Base-by-base conservation (phyloP, 1,284 basidiomycete species). In the Sporisorium graminicola region DNA sequence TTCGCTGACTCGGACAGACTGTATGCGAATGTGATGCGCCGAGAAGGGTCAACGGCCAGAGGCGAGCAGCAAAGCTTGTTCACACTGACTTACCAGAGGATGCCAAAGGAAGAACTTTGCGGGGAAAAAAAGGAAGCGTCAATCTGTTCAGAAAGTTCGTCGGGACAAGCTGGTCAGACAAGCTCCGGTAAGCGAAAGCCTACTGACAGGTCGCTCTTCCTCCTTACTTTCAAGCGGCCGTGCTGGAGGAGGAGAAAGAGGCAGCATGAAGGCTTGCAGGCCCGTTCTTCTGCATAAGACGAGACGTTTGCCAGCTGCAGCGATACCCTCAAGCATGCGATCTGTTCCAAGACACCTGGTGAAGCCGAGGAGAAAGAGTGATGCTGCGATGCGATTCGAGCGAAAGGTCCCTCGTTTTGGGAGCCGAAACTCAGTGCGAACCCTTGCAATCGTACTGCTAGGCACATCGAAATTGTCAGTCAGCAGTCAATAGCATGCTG, bases 241-340 rank as follows among this genome's bases (percentile, higher is more conserved):
- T 43, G 37, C 14, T 53, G 58, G 8, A 71, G 58, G 22, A 62
- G 27, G 27, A 71, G 62, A 22, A 71, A 53, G 5, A 65, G 40
- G 20, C 58, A 58, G 12, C 62, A 49, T 5, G 26, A 6, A 6
- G 51, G 43, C 22, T 29, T 46, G 27, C 12, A 20, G 2, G 6
- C 22, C 8, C 18, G 24, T 1, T 27, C n/a, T 12, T 20, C 9
- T 16, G n/a, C 42, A 7, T 22, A 7, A 8, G n/a, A 27, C 12
- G 44, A n/a, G 33, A 16, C 22, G 18, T 24, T 22, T 6, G 50
- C 54, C 7, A 55, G 44, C 27, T 52, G 57, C 16, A 65, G 33
- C 4, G 62, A 60, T 18, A 26, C 9, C 26, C 58, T 53, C 22
- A 71, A 26, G 16, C 20, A 29, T 9, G 53, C 50, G 29, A 65